A percentile compares a stretch with the other conserved stretches of the same genome.
phyloP scores from a whole-genome alignment of 140 eudicot species.

The Flaveria floridana region DNA sequence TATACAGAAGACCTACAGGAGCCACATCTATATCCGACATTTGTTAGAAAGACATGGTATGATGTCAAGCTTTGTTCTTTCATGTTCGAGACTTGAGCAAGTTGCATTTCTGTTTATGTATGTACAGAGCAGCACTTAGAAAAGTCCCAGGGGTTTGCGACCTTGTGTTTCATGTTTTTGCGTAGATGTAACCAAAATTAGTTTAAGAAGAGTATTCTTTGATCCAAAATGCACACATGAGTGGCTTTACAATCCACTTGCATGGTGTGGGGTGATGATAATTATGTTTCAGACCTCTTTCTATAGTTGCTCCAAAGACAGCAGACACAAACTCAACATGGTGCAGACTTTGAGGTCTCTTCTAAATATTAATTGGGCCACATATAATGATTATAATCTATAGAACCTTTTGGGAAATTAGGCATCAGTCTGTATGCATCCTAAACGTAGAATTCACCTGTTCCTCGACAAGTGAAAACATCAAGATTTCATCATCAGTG shows the following conservation, averaged over 20 bases:
- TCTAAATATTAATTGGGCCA: neutral
- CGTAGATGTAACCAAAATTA: neutral
- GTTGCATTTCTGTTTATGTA: neutral
- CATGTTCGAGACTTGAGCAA: neutral
- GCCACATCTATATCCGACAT: too few species aligned
- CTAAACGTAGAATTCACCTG: neutral
- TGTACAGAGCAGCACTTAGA: neutral
- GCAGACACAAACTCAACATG: too few species aligned
- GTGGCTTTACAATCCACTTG: too few species aligned
- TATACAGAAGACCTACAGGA: neutral
- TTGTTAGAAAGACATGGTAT: neutral
- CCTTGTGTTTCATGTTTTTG: neutral
- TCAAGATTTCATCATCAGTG: neutral
- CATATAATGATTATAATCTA: neutral
- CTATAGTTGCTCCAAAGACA: too few species aligned
- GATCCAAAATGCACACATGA: neutral
- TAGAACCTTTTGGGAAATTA: neutral
- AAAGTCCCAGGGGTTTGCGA: neutral
- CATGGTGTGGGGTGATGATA: too few species aligned
- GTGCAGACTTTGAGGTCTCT: too few species aligned
- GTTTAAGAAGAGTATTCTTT: neutral
- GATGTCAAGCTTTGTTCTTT: neutral
- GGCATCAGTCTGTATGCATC: neutral
- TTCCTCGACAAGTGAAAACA: neutral
- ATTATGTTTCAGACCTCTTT: too few species aligned